Conservation (phyloP, 768 basidiomycete species). For the Pulveroboletus sp. region DNA sequence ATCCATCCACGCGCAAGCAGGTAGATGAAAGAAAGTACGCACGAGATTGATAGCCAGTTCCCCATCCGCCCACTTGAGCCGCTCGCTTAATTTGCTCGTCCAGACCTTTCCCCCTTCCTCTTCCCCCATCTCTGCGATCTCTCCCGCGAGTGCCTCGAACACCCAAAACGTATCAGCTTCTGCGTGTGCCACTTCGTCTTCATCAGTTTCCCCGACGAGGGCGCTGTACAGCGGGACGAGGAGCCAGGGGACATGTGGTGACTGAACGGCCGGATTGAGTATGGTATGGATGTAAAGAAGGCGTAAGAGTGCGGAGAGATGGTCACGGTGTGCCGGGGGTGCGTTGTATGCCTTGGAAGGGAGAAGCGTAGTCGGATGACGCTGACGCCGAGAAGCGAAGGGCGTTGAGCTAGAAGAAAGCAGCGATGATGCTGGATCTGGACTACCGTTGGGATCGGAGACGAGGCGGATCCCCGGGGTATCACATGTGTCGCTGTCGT, state of each 20-base stretch:
- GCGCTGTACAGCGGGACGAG: constrained; percentile 66
- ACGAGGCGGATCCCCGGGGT: constrained; percentile 44
- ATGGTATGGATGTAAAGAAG: constrained; percentile 67
- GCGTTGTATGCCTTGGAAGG: constrained; percentile 43
- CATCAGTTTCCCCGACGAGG: constrained; percentile 56
- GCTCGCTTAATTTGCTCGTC: constrained; percentile 60
- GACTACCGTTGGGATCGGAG: constrained; percentile 16
- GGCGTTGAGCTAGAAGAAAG: constrained; percentile 36
- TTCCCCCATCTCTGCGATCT: constrained; percentile 71
- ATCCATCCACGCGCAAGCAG: neutral
- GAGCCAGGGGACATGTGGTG: constrained; percentile 64
- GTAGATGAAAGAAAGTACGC: neutral
- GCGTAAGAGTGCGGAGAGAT: constrained; percentile 61
- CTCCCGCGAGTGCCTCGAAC: constrained; percentile 68
- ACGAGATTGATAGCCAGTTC: constrained; percentile 63
- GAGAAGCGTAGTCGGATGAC: constrained; percentile 42
- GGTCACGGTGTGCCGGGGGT: constrained; percentile 51
- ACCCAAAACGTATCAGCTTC: constrained; percentile 85
- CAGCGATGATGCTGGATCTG: constrained; percentile 1
- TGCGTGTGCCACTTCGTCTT: constrained; percentile 56
- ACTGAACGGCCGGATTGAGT: constrained; percentile 68
- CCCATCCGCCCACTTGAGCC: constrained; percentile 57
- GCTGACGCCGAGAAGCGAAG: constrained; percentile 21
- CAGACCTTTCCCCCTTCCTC: constrained; percentile 58
- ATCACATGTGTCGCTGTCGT: constrained; percentile 11